Conservation (phyloP, 495 filamentous ascomycete genomes). For the Aspergillus egyptiacus region DNA sequence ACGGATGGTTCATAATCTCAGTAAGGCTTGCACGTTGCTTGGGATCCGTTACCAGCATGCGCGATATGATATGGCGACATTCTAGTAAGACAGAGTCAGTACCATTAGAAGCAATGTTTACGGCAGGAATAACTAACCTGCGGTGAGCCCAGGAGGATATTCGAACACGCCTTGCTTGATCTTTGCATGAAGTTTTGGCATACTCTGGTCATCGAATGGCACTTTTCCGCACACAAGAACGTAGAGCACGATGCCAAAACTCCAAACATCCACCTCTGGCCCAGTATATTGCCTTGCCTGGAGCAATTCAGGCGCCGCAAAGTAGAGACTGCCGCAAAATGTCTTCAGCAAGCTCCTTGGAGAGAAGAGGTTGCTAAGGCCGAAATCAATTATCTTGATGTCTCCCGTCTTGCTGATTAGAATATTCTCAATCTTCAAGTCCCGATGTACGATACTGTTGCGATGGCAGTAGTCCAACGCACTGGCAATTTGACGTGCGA, state of each 20-base stretch:
- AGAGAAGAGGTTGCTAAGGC: conserved; percentile 92
- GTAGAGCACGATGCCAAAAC: conserved; percentile 98
- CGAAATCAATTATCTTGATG: conserved; percentile 99
- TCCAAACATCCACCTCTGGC: conserved; percentile 97
- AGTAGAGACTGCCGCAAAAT: conserved; percentile 97
- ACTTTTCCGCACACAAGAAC: conserved; percentile 98
- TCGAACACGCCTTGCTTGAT: conserved; percentile 97
- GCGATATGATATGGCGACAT: conserved; percentile 86
- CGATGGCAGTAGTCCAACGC: conserved; percentile 98
- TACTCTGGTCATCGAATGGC: conserved; percentile 98
- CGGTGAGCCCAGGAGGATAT: conserved; percentile 86
- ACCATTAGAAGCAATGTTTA: not conserved
- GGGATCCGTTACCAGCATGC: conserved; percentile 96
- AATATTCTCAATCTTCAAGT: conserved; percentile 99
- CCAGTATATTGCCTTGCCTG: conserved; percentile 93
- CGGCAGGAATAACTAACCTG: conserved; percentile 52
- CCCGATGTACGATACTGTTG: conserved; percentile 97
- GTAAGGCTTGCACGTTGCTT: conserved; percentile 75
- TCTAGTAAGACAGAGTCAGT: conserved; percentile 45
- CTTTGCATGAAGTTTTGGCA: conserved; percentile 97
- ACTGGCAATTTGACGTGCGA: conserved; percentile 94
- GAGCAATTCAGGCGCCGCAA: conserved; percentile 91
- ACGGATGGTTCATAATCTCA: conserved; percentile 95
- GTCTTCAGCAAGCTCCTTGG: conserved; percentile 86
- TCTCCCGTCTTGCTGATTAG: conserved; percentile 98